phyloP scores from a whole-genome alignment of 768 basidiomycete species.

The Collybiopsis confluens region DNA sequence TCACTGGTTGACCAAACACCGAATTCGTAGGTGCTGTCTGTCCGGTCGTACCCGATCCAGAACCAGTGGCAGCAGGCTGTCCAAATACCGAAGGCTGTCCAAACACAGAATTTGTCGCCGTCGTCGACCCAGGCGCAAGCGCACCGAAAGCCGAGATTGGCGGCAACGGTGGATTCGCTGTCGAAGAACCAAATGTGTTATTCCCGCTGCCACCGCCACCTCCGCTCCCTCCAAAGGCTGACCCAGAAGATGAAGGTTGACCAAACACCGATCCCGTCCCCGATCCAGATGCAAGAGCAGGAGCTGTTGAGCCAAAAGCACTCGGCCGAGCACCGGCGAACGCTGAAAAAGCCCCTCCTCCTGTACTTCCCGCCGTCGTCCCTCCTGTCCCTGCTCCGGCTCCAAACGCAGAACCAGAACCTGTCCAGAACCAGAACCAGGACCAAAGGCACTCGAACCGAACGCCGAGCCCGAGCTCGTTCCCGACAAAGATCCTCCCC shows the following conservation, averaged over 20 bases:
- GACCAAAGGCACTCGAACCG: too few relatives aligned
- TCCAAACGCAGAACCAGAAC: too few relatives aligned
- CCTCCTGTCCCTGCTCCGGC: too few relatives aligned
- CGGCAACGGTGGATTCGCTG: background rate
- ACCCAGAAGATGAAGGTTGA: background rate
- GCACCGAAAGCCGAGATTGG: constrained; percentile 8
- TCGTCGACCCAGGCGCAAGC: background rate
- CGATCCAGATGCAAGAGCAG: background rate
- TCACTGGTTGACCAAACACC: constrained; percentile 29
- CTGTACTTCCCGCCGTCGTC: background rate
- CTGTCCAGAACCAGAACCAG: too few relatives aligned
- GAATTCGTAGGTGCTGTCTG: too few relatives aligned
- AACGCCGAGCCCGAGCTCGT: too few relatives aligned
- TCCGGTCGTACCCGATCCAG: background rate
- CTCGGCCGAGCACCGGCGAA: background rate
- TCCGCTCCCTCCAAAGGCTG: background rate
- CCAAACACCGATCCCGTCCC: constrained; percentile 11
- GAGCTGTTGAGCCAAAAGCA: constrained; percentile 4
- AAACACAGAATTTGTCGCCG: constrained; percentile 8
- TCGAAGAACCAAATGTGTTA: background rate
- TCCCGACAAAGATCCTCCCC: too few relatives aligned
- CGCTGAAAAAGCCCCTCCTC: background rate
- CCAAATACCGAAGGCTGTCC: constrained; percentile 17
- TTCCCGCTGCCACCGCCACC: background rate
- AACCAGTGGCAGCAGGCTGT: constrained; percentile 11